A percentile compares a stretch with the other conserved stretches of the same genome.
Conservation (phyloP, 164 flowering plant genomes). For the Berberis vulgaris region DNA sequence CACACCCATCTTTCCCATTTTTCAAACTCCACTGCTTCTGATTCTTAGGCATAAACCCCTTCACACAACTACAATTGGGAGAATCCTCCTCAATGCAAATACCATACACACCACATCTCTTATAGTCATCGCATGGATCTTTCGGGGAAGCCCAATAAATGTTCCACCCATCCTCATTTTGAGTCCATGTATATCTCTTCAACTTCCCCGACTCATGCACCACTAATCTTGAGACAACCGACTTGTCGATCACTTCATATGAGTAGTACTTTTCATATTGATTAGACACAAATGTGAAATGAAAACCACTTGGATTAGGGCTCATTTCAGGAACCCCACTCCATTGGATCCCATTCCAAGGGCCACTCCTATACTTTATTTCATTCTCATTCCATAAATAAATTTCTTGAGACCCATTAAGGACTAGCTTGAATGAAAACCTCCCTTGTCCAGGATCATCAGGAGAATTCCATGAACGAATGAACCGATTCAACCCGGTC, state of each 20-base stretch:
- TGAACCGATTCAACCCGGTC: conserved; percentile 10
- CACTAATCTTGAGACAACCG: conserved; percentile 4
- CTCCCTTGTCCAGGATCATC: conserved; percentile 29
- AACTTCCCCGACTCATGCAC: conserved; percentile 9
- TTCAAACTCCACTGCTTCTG: conserved; percentile 4
- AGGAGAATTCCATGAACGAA: conserved; percentile 28
- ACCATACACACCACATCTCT: conserved; percentile 19
- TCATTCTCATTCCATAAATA: conserved; percentile 11
- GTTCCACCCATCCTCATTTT: conserved; percentile 11
- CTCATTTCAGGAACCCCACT: conserved; percentile 18
- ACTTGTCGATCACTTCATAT: not conserved
- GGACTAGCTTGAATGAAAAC: conserved; percentile 14
- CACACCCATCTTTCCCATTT: conserved; percentile 41
- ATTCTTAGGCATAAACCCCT: conserved; percentile 4
- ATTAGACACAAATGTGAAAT: conserved; percentile 2
- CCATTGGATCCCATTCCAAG: conserved; percentile 31
- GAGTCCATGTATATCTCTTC: conserved; percentile 7
- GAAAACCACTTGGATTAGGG: not conserved
- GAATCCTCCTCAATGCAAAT: conserved; percentile 7
- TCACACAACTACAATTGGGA: not conserved
- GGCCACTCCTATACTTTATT: conserved; percentile 21
- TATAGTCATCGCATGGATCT: conserved; percentile 23
- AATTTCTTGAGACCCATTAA: conserved; percentile 18
- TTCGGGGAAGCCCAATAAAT: not conserved
- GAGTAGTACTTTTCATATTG: conserved; percentile 2